phyloP scores from a whole-genome alignment of 306 rosid species.

The Hippophae rhamnoides region DNA sequence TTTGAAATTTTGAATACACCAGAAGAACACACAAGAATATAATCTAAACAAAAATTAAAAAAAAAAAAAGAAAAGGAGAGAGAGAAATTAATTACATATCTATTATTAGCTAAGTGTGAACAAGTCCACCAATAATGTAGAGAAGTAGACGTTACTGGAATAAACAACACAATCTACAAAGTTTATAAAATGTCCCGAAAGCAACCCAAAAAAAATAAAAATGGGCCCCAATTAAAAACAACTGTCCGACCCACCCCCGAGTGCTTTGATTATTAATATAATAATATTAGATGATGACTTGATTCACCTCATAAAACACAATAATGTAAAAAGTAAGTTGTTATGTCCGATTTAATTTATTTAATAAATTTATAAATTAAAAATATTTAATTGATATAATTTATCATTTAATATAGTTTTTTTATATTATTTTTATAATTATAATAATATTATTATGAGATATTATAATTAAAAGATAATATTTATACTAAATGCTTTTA shows the following conservation, averaged over 20 bases:
- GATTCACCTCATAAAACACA: slow-evolving; percentile 32
- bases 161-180: slow-evolving; percentile 57
- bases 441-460: too few species aligned
- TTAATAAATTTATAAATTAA: too few species aligned
- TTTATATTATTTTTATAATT: too few species aligned
- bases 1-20: slow-evolving; percentile 6
- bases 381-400: too few species aligned
- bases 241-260: slow-evolving; percentile 42
- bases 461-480: too few species aligned
- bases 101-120: slow-evolving; percentile 57
- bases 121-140: slow-evolving; percentile 58
- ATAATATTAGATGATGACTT: slow-evolving; percentile 54
- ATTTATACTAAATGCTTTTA: too few species aligned
- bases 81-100: slow-evolving; percentile 5
- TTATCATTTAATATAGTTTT: too few species aligned
- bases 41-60: not conserved
- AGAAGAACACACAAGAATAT: not conserved
- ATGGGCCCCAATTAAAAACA: slow-evolving; percentile 50
- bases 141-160: slow-evolving; percentile 40
- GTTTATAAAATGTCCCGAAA: slow-evolving; percentile 49
- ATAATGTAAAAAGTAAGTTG: too few species aligned
- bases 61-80: slow-evolving; percentile 33
- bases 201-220: slow-evolving; percentile 11
- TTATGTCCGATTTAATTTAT: too few species aligned
- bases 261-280: slow-evolving; percentile 27